phyloP scores from a whole-genome alignment of 164 flowering plant genomes.

The Warburgia ugandensis region DNA sequence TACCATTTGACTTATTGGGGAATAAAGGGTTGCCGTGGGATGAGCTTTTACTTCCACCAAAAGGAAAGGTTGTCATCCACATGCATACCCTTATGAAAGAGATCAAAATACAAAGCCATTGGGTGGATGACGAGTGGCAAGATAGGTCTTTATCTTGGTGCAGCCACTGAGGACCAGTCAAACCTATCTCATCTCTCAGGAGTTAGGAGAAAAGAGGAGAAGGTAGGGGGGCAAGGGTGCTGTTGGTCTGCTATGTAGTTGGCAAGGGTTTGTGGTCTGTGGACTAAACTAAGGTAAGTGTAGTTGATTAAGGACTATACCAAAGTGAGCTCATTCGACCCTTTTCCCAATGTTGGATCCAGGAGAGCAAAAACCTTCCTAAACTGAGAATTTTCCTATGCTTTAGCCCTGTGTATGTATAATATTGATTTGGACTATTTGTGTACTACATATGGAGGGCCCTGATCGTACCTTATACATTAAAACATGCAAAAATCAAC shows the following conservation, averaged over 20 bases:
- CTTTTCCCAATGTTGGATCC: constrained; percentile 21
- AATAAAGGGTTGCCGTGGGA: background rate
- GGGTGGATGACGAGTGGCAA: constrained; percentile 1
- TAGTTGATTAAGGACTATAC: constrained; percentile 1
- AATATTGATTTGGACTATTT: too few relatives aligned
- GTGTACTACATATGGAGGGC: too few relatives aligned
- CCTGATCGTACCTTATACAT: too few relatives aligned
- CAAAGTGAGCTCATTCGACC: constrained; percentile 6
- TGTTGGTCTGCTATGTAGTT: constrained; percentile 38
- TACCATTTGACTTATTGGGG: constrained; percentile 2
- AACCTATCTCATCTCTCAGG: constrained; percentile 1
- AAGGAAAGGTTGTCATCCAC: constrained; percentile 21
- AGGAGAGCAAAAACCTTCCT: background rate
- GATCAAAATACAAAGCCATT: background rate
- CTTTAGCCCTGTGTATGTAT: too few relatives aligned
- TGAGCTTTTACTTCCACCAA: constrained; percentile 4
- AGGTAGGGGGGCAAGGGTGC: constrained; percentile 15
- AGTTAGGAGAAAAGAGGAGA: background rate
- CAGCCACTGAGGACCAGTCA: constrained; percentile 8
- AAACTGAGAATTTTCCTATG: background rate
- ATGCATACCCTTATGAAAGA: constrained; percentile 13
- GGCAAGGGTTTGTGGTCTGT: constrained; percentile 17
- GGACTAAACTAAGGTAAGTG: constrained; percentile 1
- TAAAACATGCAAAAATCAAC: too few relatives aligned
- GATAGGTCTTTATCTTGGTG: background rate